Evolutionary conservation across 1,139 yeast genomes (phyloP), one percentile per base, ranked within the genome.

Genomic region (Suhomyces bribrorum): DNA sequence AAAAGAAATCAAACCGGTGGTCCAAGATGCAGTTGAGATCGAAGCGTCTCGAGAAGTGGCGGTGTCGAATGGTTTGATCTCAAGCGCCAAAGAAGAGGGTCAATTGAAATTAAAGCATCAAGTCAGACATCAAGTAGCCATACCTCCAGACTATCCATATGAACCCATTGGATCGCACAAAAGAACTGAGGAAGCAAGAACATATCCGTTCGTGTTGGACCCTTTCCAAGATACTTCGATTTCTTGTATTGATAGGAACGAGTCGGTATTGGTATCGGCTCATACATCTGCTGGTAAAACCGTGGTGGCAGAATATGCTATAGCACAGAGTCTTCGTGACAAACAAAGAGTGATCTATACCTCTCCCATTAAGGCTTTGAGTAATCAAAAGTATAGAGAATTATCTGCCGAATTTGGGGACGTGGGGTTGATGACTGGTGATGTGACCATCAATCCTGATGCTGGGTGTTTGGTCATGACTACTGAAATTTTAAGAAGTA

Each of bases 281-380:
- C 99, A 92, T 57, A 90, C 98, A 0, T 90, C 97, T 22, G 98
- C 98, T 6, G 99, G 99, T 68, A 92, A 92, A 59, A 92, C 99
- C 0, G 99, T 94, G 32, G 98, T 92, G 36, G 99, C 99, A 0
- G 99, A 92, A 59, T 94, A 92, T 56, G 97, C 98, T 29, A 92
- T 92, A 66, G 97, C 98, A 2, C 95, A 89, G 69, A 87, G 96
- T 11, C 69, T 88, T 46, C 71, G 89, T 52, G 89, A 87, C 40
- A 89, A 88, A 66, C 96, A 92, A 58, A 81, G 96, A 64, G 96
- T 92, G 37, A 92, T 92, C 45, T 92, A 92, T 58, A 92, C 99
- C 0, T 90, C 97, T 2, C 99, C 99, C 3, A 92, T 92, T 57
- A 92, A 92, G 61, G 98, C 98, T 0, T 75, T 92, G 57, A 87